phyloP scores from a whole-genome alignment of 2,329 filamentous ascomycete genomes.

The Colletotrichum orbiculare region DNA sequence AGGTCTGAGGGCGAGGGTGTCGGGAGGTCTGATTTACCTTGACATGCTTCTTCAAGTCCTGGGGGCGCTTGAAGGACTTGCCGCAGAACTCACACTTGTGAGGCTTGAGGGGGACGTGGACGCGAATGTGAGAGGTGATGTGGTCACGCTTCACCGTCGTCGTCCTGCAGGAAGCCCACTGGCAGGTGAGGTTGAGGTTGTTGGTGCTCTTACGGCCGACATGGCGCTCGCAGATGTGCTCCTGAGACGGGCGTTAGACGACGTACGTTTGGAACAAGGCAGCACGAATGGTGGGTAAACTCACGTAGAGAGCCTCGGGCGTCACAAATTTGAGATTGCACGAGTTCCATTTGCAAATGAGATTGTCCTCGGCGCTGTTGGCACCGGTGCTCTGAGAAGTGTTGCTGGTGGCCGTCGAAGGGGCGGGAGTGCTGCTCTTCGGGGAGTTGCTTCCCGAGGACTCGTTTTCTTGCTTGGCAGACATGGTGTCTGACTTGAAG shows the following conservation, averaged over 20 bases:
- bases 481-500: conserved; percentile 35
- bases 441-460: conserved; percentile 58
- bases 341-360: conserved; percentile 70
- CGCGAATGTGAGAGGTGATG: conserved; percentile 98
- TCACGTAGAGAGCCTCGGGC: conserved; percentile 70
- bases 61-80: conserved; percentile 98
- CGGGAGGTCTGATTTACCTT: conserved; percentile 64
- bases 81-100: conserved; percentile 99
- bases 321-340: conserved; percentile 69
- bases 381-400: conserved; percentile 54
- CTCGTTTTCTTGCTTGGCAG: conserved; percentile 40
- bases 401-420: conserved; percentile 60
- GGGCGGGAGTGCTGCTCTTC: conserved; percentile 64
- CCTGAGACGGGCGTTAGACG: conserved; percentile 61
- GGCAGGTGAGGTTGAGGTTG: conserved; percentile 96
- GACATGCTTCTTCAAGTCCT: conserved; percentile 99
- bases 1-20: neutral
- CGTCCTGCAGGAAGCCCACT: conserved; percentile 95
- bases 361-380: conserved; percentile 58
- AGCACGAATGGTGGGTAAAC: conserved; percentile 40
- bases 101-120: conserved; percentile 98
- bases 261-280: neutral
- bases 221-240: conserved; percentile 98
- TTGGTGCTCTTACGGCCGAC: conserved; percentile 99
- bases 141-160: conserved; percentile 99